These are phyloP conservation scores for Dendrobium nobile DNA, from an alignment of 106 monocot genomes.

Conservation along the genomic window DNA sequence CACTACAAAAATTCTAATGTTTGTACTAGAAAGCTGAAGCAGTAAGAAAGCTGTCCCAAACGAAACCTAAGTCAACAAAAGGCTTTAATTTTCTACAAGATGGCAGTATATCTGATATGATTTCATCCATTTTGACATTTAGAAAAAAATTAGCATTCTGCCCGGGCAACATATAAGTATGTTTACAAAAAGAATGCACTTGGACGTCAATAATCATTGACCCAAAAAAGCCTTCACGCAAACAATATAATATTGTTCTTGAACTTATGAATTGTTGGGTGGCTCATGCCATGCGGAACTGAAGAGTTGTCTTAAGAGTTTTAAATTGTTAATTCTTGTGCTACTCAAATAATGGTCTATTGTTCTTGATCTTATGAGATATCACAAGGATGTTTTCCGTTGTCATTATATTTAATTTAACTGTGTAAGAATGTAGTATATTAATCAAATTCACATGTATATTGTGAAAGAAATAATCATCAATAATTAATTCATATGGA, in stretches of 20 bases:
- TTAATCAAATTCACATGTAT: neutral
- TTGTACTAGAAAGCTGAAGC: too few relatives aligned
- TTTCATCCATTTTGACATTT: neutral
- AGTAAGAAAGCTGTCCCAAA: too few relatives aligned
- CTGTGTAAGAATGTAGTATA: neutral
- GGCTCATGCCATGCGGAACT: neutral
- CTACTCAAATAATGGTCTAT: neutral
- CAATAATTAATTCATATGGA: neutral
- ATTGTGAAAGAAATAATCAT: neutral
- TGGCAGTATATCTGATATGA: neutral
- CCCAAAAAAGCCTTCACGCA: neutral
- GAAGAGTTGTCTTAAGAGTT: neutral
- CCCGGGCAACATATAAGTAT: neutral
- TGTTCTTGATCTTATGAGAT: neutral
- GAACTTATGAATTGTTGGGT: too few relatives aligned
- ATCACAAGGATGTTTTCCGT: neutral
- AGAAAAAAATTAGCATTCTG: neutral
- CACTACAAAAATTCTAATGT: too few relatives aligned
- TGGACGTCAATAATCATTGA: neutral
- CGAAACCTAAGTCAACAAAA: neutral
- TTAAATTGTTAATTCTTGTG: neutral
- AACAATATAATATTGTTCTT: too few relatives aligned
- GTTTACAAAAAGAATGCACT: neutral
- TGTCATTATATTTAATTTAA: neutral
- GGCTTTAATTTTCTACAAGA: neutral